These are phyloP conservation scores for Globisporangium nodosum DNA, from an alignment of 352 stramenopile species.

Conservation along the genomic window DNA sequence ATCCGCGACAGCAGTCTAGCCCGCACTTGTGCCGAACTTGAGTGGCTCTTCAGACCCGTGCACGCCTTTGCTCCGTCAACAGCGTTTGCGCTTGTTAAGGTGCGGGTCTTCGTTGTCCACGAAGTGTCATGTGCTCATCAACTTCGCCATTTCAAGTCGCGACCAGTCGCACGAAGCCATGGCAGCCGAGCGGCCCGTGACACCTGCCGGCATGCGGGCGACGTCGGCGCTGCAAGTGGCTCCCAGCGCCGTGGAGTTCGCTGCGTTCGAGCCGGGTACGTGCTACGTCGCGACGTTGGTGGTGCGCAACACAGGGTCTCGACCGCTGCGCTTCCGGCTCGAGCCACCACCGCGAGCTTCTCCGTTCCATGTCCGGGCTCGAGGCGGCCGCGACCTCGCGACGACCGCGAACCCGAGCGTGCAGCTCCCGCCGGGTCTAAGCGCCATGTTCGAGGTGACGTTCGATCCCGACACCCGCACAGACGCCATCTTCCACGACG, in stretches of 20 bases:
- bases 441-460: constrained; percentile 53
- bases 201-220: constrained; percentile 14
- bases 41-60: too few species aligned
- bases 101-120: too few species aligned
- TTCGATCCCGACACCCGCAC: constrained; percentile 28
- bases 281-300: constrained; percentile 61
- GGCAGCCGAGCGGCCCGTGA: constrained; percentile 5
- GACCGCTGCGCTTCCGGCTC: constrained; percentile 55
- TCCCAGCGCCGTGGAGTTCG: constrained; percentile 60
- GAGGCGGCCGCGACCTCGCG: constrained; percentile 48
- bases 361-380: constrained; percentile 48
- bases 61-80: too few species aligned
- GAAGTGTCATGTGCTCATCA: too few species aligned
- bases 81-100: too few species aligned
- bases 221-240: constrained; percentile 52
- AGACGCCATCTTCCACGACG: constrained; percentile 52
- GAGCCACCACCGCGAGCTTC: constrained; percentile 42
- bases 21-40: too few species aligned
- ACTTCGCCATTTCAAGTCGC: background rate
- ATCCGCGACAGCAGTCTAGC: too few species aligned
- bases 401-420: constrained; percentile 59
- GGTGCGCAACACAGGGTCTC: constrained; percentile 67
- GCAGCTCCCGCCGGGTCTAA: constrained; percentile 53
- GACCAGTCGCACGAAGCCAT: background rate
- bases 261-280: constrained; percentile 41